Percentiles rank a stretch among this genome's conserved stretches.
Evolutionary conservation across 768 basidiomycete species (phyloP).

Genomic region (Mycena rosella): DNA sequence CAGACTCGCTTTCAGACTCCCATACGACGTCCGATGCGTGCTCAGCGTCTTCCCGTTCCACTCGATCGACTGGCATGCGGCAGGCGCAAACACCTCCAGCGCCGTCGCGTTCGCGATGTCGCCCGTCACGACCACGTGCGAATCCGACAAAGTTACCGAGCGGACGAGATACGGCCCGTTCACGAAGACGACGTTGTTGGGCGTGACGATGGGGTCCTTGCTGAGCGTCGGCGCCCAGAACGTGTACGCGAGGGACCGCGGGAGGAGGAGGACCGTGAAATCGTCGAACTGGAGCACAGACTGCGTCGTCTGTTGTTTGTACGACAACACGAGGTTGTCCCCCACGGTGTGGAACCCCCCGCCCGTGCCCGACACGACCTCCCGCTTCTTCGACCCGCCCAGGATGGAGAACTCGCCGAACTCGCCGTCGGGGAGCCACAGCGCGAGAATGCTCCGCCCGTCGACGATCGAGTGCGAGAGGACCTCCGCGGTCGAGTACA

Average conservation of each 20-base stretch:
- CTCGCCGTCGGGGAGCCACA: constrained; percentile 48
- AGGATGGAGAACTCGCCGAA: constrained; percentile 43
- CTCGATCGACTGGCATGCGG: constrained; percentile 50
- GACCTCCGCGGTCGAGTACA: constrained; percentile 67
- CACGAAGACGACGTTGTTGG: constrained; percentile 61
- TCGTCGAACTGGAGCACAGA: constrained; percentile 58
- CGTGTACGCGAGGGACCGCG: constrained; percentile 52
- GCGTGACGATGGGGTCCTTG: constrained; percentile 56
- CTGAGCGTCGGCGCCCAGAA: constrained; percentile 68
- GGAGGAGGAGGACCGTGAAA: constrained; percentile 48
- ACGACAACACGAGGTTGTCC: constrained; percentile 31
- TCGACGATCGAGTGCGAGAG: constrained; percentile 61
- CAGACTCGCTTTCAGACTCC: constrained; percentile 53
- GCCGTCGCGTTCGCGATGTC: constrained; percentile 61
- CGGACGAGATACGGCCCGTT: constrained; percentile 57
- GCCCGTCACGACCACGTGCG: constrained; percentile 60
- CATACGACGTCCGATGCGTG: constrained; percentile 39
- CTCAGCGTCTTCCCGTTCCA: constrained; percentile 64
- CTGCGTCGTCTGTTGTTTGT: constrained; percentile 50
- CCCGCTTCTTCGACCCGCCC: constrained; percentile 50
- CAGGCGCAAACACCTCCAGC: constrained; percentile 63
- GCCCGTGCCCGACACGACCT: constrained; percentile 48
- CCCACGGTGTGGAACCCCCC: constrained; percentile 31
- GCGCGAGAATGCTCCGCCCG: constrained; percentile 54
- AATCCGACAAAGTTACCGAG: constrained; percentile 46